Percentiles rank a stretch among this genome's conserved stretches.
Conservation (phyloP, 176 grass and related monocot genomes). For the Oryza punctata region DNA sequence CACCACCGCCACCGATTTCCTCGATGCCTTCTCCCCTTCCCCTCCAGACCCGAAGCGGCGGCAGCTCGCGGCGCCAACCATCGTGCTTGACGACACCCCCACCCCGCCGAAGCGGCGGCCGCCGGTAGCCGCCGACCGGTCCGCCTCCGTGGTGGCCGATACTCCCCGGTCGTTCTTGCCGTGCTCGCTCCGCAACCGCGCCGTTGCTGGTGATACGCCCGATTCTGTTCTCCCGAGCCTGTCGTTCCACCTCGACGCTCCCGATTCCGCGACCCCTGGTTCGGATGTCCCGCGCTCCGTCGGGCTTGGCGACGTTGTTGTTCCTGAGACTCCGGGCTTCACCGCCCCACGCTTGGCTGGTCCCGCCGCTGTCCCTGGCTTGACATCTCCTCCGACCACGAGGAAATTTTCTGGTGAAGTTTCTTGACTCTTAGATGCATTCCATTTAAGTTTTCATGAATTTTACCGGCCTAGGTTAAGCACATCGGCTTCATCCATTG, state of each 20-base stretch:
- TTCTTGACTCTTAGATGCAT: background rate
- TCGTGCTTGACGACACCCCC: slow-evolving; percentile 57
- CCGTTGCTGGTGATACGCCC: background rate
- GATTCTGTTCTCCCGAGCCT: slow-evolving; percentile 25
- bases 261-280: slow-evolving; percentile 14
- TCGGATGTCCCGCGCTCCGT: background rate
- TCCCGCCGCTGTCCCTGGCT: background rate
- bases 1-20: background rate
- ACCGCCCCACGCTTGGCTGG: background rate
- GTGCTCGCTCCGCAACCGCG: slow-evolving; percentile 6
- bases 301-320: background rate
- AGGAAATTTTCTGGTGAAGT: slow-evolving; percentile 2
- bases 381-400: slow-evolving; percentile 2
- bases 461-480: background rate
- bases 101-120: slow-evolving; percentile 44
- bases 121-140: background rate
- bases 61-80: background rate
- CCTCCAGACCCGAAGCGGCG: slow-evolving; percentile 17
- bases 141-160: slow-evolving; percentile 30
- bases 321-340: slow-evolving; percentile 6
- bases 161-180: background rate
- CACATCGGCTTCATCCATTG: background rate
- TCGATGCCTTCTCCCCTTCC: slow-evolving; percentile 26
- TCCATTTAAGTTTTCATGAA: background rate
- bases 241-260: background rate